Conservation (phyloP, 1,284 basidiomycete genomes). For the Ceratobasidium sp. region DNA sequence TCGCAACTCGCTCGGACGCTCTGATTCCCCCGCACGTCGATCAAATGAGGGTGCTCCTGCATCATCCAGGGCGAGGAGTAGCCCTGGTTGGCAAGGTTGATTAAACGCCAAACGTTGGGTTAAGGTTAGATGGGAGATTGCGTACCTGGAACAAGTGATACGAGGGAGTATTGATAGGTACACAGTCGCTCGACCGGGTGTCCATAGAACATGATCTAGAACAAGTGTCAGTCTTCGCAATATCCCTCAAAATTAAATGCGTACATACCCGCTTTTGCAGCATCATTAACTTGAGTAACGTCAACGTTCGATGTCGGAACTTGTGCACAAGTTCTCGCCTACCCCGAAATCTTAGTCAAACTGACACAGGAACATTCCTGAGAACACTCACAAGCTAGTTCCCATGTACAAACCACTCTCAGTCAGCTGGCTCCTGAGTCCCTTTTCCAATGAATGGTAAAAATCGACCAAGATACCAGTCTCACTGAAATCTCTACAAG, state of each 20-base stretch:
- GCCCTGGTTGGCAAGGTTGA: conserved; percentile 58
- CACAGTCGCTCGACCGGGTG: conserved; percentile 97
- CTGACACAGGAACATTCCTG: neutral
- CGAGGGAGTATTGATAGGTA: conserved; percentile 96
- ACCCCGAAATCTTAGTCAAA: neutral
- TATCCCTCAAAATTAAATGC: neutral
- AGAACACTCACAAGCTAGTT: conserved; percentile 76
- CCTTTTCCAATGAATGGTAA: conserved; percentile 74
- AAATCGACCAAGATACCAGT: conserved; percentile 87
- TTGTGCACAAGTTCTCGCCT: conserved; percentile 91
- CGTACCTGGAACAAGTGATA: conserved; percentile 82
- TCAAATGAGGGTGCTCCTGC: conserved; percentile 90
- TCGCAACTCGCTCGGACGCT: conserved; percentile 80
- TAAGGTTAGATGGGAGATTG: neutral
- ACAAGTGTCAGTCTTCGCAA: neutral
- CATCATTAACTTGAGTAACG: conserved; percentile 94
- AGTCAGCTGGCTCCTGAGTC: conserved; percentile 73
- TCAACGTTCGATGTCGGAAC: conserved; percentile 92
- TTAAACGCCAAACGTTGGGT: neutral
- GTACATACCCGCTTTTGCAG: conserved; percentile 81
- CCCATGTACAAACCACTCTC: conserved; percentile 91
- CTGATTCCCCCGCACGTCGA: conserved; percentile 70
- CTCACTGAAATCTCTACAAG: conserved; percentile 79
- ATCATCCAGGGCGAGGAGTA: conserved; percentile 90
- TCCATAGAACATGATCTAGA: conserved; percentile 94